Percentiles rank a stretch among this genome's conserved stretches.
phyloP scores from a whole-genome alignment of 2,329 filamentous ascomycete species.

The Epichloe scottii region DNA sequence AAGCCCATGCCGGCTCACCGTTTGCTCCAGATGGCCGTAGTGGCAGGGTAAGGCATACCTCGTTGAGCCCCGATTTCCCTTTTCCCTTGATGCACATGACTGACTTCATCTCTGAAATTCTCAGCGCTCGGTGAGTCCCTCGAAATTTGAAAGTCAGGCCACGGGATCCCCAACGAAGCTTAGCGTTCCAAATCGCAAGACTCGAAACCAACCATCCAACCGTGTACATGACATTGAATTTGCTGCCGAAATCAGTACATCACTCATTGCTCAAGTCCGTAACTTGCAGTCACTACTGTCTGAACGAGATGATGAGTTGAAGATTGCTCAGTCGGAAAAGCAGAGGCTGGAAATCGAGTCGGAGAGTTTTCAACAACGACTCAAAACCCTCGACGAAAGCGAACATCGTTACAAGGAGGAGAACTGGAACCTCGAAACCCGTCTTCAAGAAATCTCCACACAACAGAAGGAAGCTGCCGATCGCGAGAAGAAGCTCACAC shows the following conservation, averaged over 20 bases:
- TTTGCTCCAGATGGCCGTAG: slow-evolving; percentile 39
- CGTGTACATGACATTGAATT: slow-evolving; percentile 94
- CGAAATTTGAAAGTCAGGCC: slow-evolving; percentile 73
- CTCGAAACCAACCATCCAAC: slow-evolving; percentile 79
- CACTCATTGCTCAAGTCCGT: slow-evolving; percentile 83
- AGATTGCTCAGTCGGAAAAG: slow-evolving; percentile 60
- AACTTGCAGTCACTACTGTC: slow-evolving; percentile 74
- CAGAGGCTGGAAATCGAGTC: slow-evolving; percentile 71
- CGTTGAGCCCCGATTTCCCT: background rate
- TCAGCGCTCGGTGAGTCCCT: slow-evolving; percentile 58
- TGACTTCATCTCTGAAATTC: slow-evolving; percentile 6
- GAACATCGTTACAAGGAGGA: slow-evolving; percentile 96
- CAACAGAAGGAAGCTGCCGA: slow-evolving; percentile 65
- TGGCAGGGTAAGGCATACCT: slow-evolving; percentile 37
- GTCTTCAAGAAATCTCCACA: slow-evolving; percentile 70
- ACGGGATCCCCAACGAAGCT: slow-evolving; percentile 82
- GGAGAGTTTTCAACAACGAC: slow-evolving; percentile 64
- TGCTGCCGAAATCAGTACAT: slow-evolving; percentile 95
- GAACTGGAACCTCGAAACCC: slow-evolving; percentile 94
- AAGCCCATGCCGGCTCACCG: slow-evolving; percentile 39
- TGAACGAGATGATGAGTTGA: slow-evolving; percentile 80
- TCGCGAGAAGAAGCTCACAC: slow-evolving; percentile 69
- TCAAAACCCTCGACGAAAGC: slow-evolving; percentile 79
- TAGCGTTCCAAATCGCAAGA: slow-evolving; percentile 72
- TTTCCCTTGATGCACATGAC: background rate